Conservation (phyloP, 2,329 filamentous ascomycete genomes). For the Eutypella sp. region DNA sequence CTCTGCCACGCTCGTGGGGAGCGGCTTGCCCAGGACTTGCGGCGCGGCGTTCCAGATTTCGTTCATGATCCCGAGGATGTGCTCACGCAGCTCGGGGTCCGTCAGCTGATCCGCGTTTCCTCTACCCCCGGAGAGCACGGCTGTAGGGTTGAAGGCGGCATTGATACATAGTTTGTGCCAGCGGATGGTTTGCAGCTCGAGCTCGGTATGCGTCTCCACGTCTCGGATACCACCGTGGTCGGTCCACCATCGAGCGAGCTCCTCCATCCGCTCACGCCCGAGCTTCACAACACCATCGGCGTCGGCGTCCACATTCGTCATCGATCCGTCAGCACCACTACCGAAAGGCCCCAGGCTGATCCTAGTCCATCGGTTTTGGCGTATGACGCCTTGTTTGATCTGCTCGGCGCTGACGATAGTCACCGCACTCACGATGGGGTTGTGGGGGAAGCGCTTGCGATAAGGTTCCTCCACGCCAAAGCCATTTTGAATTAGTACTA, state of each 20-base stretch:
- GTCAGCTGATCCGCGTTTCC: conserved; percentile 62
- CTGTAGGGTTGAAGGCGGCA: conserved; percentile 68
- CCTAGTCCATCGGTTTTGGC: conserved; percentile 70
- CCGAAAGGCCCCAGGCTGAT: conserved; percentile 65
- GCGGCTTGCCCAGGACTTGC: conserved; percentile 54
- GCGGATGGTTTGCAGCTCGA: conserved; percentile 63
- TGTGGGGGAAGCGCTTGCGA: conserved; percentile 52
- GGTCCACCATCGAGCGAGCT: conserved; percentile 50
- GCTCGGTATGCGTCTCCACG: conserved; percentile 58
- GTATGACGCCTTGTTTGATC: conserved; percentile 54
- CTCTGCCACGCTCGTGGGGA: conserved; percentile 55
- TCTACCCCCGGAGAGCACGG: conserved; percentile 59
- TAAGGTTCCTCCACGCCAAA: conserved; percentile 67
- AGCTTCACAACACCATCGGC: conserved; percentile 26
- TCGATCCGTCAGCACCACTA: conserved; percentile 37
- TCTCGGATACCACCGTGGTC: conserved; percentile 58
- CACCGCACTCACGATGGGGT: conserved; percentile 61
- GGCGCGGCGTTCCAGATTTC: conserved; percentile 64
- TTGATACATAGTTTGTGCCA: conserved; percentile 79
- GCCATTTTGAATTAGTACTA: conserved; percentile 67
- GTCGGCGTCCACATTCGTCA: conserved; percentile 6
- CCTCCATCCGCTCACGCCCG: conserved; percentile 38
- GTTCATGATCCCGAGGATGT: conserved; percentile 62
- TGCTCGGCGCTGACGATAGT: conserved; percentile 67
- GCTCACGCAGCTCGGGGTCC: conserved; percentile 57